Percentiles rank a stretch among this genome's conserved stretches.
Evolutionary conservation across 768 basidiomycete genomes (phyloP).

Genomic region (Leccinum variicolor): DNA sequence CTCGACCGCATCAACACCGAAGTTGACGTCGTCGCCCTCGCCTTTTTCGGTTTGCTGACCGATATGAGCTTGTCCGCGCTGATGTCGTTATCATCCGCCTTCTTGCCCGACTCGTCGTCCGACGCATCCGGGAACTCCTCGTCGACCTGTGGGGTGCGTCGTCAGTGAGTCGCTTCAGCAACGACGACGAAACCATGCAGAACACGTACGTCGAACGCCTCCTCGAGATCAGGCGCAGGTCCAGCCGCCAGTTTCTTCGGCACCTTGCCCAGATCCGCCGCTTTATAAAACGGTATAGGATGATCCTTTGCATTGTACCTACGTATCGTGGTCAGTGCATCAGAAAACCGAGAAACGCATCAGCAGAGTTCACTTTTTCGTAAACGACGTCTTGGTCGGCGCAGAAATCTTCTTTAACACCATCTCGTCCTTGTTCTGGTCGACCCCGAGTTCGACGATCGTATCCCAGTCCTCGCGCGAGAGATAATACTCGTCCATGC

Average conservation of each 20-base stretch:
- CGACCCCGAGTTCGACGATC: constrained; percentile 90
- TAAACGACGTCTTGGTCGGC: constrained; percentile 81
- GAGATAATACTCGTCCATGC: constrained; percentile 94
- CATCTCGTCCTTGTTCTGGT: constrained; percentile 64
- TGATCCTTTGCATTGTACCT: constrained; percentile 91
- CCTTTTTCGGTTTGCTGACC: constrained; percentile 40
- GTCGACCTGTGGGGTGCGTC: constrained; percentile 35
- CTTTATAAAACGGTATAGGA: constrained; percentile 94
- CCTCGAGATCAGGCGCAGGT: constrained; percentile 86
- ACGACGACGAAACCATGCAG: not conserved
- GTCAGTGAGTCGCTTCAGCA: not conserved
- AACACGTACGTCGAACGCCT: constrained; percentile 73
- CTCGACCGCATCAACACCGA: constrained; percentile 1
- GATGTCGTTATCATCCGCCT: constrained; percentile 37
- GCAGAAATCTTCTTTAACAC: constrained; percentile 83
- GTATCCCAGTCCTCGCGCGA: constrained; percentile 97
- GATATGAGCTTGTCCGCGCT: constrained; percentile 60
- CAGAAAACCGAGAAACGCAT: too few relatives aligned
- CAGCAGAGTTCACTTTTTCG: constrained; percentile 55
- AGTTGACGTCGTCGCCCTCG: not conserved
- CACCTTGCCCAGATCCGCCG: constrained; percentile 69
- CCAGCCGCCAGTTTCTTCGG: constrained; percentile 78
- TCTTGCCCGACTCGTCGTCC: constrained; percentile 43
- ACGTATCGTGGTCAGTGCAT: not conserved
- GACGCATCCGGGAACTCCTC: constrained; percentile 44